A percentile compares a stretch with the other conserved stretches of the same genome.
These are phyloP conservation scores for Bassia scoparia DNA, from an alignment of 148 eudicot species.

Conservation along the genomic window DNA sequence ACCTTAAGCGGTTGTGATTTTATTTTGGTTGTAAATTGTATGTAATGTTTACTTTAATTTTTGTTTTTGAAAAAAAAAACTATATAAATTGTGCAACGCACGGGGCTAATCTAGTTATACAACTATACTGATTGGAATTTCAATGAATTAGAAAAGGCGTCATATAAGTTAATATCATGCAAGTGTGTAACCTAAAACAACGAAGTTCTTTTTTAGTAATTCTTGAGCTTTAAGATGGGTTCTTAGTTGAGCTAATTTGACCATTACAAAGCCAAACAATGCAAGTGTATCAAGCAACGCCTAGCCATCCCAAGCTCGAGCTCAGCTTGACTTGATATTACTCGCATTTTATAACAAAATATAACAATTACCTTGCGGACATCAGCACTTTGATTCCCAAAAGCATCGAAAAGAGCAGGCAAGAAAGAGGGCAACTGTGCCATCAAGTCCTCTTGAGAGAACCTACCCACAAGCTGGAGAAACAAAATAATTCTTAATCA, in stretches of 20 bases:
- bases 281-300: not conserved
- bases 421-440: conserved; percentile 80
- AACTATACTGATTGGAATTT: too few relatives aligned
- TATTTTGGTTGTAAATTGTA: too few relatives aligned
- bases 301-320: not conserved
- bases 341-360: not conserved
- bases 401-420: conserved; percentile 94
- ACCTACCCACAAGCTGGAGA: conserved; percentile 79
- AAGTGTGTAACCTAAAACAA: too few relatives aligned
- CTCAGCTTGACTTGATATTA: not conserved
- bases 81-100: too few relatives aligned
- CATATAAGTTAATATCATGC: too few relatives aligned
- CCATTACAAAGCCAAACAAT: not conserved
- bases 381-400: conserved; percentile 95
- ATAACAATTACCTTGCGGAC: conserved; percentile 76
- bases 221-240: too few relatives aligned
- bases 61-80: too few relatives aligned
- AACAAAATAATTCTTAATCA: not conserved
- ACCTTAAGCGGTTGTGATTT: too few relatives aligned
- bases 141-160: too few relatives aligned
- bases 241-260: not conserved
- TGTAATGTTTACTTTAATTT: too few relatives aligned
- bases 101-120: too few relatives aligned
- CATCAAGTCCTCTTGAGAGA: conserved; percentile 83
- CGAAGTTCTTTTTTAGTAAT: too few relatives aligned